Conservation (phyloP, 768 basidiomycete genomes). For the Dioszegia hungarica region DNA sequence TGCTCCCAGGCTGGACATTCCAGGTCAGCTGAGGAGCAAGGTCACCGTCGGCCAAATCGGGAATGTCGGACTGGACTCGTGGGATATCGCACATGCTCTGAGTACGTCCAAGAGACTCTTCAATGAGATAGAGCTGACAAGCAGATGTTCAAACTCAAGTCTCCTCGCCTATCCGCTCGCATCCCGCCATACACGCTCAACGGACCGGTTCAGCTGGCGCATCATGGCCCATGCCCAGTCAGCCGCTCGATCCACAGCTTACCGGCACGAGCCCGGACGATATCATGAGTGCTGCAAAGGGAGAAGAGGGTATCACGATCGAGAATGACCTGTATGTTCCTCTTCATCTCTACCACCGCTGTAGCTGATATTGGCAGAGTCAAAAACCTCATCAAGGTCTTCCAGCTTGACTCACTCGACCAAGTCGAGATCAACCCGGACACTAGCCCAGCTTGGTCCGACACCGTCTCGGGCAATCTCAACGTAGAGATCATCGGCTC, state of each 20-base stretch:
- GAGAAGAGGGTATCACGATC: conserved; percentile 3
- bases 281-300: conserved; percentile 6
- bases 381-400: conserved; percentile 21
- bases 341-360: not conserved
- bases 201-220: conserved; percentile 7
- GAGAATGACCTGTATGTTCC: conserved; percentile 11
- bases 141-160: conserved; percentile 14
- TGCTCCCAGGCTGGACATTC: conserved; percentile 12
- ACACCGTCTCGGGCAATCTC: not conserved
- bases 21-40: conserved; percentile 2
- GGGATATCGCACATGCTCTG: conserved; percentile 18
- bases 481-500: not conserved
- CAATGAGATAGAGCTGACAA: not conserved
- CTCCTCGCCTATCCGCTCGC: conserved; percentile 16
- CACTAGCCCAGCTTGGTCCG: not conserved
- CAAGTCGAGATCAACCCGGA: conserved; percentile 5
- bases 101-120: conserved; percentile 3
- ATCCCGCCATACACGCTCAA: conserved; percentile 21
- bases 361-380: conserved; percentile 9
- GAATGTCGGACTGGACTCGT: conserved; percentile 5
- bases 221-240: conserved; percentile 14
- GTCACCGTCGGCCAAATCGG: conserved; percentile 8
- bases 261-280: conserved; percentile 4
- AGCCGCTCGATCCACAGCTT: conserved; percentile 10
- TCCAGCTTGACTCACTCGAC: conserved; percentile 16